These are phyloP conservation scores for Saposhnikovia divaricata DNA, from an alignment of 129 eudicot genomes.

Conservation along the genomic window DNA sequence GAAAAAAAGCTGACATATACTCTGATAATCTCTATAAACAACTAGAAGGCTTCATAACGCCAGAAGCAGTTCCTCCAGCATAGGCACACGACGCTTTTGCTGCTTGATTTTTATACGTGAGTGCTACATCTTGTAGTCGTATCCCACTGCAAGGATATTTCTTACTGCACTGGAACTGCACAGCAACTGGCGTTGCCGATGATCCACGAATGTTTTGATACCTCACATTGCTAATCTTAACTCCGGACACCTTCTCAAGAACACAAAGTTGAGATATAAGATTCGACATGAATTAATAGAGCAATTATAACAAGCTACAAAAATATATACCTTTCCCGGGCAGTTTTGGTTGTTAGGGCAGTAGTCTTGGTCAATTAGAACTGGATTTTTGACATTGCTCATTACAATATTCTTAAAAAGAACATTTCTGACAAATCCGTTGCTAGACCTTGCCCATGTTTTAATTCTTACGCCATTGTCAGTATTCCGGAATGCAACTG, in stretches of 20 bases:
- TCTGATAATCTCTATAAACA: not conserved
- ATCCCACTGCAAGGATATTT: conserved; percentile 45
- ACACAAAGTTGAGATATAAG: not conserved
- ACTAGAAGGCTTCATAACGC: not conserved
- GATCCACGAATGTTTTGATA: conserved; percentile 47
- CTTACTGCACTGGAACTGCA: conserved; percentile 38
- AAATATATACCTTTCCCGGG: conserved; percentile 34
- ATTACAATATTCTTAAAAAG: conserved; percentile 14
- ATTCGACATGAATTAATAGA: not conserved
- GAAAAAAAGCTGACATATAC: not conserved
- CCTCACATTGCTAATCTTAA: conserved; percentile 36
- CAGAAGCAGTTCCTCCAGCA: conserved; percentile 7
- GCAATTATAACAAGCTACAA: not conserved
- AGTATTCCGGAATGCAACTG: conserved; percentile 35
- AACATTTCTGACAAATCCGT: conserved; percentile 30
- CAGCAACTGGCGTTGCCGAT: conserved; percentile 30
- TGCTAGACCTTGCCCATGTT: conserved; percentile 7
- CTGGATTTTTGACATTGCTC: conserved; percentile 50
- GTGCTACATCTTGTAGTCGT: conserved; percentile 37
- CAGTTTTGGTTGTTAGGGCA: conserved; percentile 36
- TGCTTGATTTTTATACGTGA: conserved; percentile 23
- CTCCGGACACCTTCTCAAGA: not conserved
- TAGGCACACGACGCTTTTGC: conserved; percentile 16
- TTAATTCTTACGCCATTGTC: not conserved
- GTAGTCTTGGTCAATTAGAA: conserved; percentile 51